Conservation (phyloP, 1,139 yeast genomes). For the Debaryomyces fabryi region DNA sequence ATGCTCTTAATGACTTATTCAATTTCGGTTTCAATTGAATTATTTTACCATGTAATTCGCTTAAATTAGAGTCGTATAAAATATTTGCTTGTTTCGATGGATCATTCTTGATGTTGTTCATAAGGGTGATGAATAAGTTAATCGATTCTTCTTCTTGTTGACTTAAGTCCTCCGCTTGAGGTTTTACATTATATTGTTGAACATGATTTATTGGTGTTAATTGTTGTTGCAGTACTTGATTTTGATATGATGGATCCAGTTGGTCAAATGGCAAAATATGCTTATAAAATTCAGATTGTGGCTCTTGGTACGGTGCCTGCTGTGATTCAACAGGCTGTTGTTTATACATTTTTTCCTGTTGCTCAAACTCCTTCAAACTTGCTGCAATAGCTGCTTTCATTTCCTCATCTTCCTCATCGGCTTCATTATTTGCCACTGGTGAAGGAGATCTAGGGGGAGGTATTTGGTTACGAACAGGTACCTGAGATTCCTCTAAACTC, state of each 20-base stretch:
- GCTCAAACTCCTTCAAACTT: constrained; percentile 72
- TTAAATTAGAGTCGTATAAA: constrained; percentile 61
- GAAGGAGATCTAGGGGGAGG: constrained; percentile 11
- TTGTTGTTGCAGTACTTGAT: constrained; percentile 12
- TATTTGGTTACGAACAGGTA: constrained; percentile 12
- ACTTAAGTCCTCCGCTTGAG: constrained; percentile 41
- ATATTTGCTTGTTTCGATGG: constrained; percentile 53
- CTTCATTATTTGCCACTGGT: constrained; percentile 17
- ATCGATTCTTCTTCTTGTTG: constrained; percentile 69
- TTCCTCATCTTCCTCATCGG: constrained; percentile 82
- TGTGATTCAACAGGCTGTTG: constrained; percentile 13
- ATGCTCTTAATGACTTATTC: constrained; percentile 61
- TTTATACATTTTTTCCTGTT: constrained; percentile 27
- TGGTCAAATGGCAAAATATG: constrained; percentile 20
- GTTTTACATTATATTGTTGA: not conserved
- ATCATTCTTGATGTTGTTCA: constrained; percentile 56
- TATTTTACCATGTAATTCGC: constrained; percentile 66
- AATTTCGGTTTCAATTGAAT: constrained; percentile 74
- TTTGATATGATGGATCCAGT: constrained; percentile 11
- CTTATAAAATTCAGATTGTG: constrained; percentile 37
- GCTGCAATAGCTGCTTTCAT: constrained; percentile 97
- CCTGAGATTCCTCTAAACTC: constrained; percentile 63
- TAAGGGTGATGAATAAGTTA: constrained; percentile 66
- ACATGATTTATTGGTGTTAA: constrained; percentile 9
- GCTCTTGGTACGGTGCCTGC: constrained; percentile 16